Evolutionary conservation across 2,329 filamentous ascomycete species (phyloP), one percentile per base, ranked within the genome.

Genomic region (Xylariaceae sp.): DNA sequence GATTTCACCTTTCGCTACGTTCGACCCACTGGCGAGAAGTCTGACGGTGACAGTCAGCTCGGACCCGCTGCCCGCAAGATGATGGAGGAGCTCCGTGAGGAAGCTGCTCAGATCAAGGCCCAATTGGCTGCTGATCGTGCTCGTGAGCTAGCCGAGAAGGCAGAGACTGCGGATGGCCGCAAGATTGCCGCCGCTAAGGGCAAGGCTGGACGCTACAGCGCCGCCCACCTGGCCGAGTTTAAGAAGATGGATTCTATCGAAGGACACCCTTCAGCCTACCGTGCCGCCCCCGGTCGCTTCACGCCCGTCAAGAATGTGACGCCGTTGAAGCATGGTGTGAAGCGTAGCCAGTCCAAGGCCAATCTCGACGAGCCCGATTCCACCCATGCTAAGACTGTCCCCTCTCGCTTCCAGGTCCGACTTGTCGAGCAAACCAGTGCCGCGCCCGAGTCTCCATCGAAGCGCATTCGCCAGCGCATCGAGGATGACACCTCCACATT

Each of bases 241-340:
- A 90, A 90, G 73, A 97, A 96, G 77, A 97, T 97, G 93, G 91
- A 96, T 68, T 97, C 92, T 2, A 97, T 97, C 65, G 89, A 84
- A 41, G 86, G 86, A 56, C 92, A 97, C 67, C 79, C 90, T 9
- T 96, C 92, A 11, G 82, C 87, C 14, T 94, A 86, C 74, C 80
- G 89, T 56, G 79, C 80, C 18, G 77, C 81, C 54, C 71, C 77
- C 5, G 77, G 70, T 34, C 77, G 79, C 11, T 71, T 75, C 59
- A 79, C 80, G 6, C 80, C 82, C 12, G 67, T 73, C 41, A 85
- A 74, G 51, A 62, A 64, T 9, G 70, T 75, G 58, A 79, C 80
- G n/a, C 80, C 82, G 10, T 67, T 73, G 40, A 85, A 74, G 48
- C 61, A 64, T 11, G 57, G 63, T 48, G 50, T 67, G 48, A 70